Conservation (phyloP, 257 asterid species). For the Striga asiatica region DNA sequence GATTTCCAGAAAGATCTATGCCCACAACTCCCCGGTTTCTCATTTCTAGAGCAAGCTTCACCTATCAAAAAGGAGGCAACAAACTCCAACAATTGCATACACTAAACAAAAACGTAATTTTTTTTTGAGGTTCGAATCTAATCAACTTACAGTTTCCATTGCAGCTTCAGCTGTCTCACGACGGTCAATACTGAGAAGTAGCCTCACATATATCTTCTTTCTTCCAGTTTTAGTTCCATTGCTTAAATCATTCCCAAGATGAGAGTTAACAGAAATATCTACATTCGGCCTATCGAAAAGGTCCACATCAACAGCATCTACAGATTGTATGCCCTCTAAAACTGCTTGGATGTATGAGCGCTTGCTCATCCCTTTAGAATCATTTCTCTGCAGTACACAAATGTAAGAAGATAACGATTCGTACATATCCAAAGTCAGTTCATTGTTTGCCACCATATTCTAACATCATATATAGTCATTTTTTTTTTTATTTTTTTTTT, state of each 20-base stretch:
- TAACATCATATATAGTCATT: too few species aligned
- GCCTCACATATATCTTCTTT: slow-evolving; percentile 67
- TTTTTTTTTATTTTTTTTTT: too few species aligned
- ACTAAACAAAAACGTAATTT: too few species aligned
- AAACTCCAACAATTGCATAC: too few species aligned
- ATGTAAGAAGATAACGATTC: neutral
- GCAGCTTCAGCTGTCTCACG: slow-evolving; percentile 89
- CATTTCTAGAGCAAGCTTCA: slow-evolving; percentile 68
- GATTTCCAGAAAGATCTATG: slow-evolving; percentile 91
- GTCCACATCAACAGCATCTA: slow-evolving; percentile 44
- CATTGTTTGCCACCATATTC: too few species aligned
- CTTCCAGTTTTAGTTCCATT: slow-evolving; percentile 25
- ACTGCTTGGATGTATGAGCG: slow-evolving; percentile 79
- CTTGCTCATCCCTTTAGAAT: slow-evolving; percentile 83
- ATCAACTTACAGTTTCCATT: slow-evolving; percentile 73
- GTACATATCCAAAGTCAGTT: neutral
- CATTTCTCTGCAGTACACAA: slow-evolving; percentile 46
- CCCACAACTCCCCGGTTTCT: slow-evolving; percentile 77
- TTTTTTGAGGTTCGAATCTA: neutral
- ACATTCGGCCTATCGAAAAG: slow-evolving; percentile 23
- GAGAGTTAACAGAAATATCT: slow-evolving; percentile 22
- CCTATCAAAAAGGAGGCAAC: slow-evolving; percentile 31
- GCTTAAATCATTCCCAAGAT: slow-evolving; percentile 10
- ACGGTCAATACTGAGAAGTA: slow-evolving; percentile 88
- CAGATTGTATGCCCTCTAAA: slow-evolving; percentile 63